A percentile compares a stretch with the other conserved stretches of the same genome.
phyloP scores from a whole-genome alignment of 805 yeast species.

The Suhomyces emberorum region DNA sequence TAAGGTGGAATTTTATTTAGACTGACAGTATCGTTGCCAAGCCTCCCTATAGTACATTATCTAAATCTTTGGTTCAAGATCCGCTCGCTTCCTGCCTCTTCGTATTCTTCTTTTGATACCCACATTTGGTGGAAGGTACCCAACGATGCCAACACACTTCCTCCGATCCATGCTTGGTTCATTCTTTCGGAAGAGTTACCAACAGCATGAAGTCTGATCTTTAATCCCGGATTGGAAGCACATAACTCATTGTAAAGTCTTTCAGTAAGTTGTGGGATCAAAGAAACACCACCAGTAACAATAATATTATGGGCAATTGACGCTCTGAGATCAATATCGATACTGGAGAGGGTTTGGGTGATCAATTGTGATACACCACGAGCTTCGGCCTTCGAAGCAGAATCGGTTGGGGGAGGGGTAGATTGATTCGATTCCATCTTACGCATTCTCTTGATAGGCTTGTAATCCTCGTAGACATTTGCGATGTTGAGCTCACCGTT shows the following conservation, averaged over 20 bases:
- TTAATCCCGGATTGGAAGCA: conserved; percentile 73
- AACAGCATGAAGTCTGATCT: conserved; percentile 76
- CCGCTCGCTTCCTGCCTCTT: conserved; percentile 83
- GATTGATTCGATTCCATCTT: conserved; percentile 38
- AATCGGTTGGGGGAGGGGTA: conserved; percentile 16
- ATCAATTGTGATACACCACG: conserved; percentile 61
- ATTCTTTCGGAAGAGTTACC: conserved; percentile 77
- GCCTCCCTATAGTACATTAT: no score
- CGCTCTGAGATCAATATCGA: conserved; percentile 81
- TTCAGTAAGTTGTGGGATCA: conserved; percentile 79
- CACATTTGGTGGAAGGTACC: conserved; percentile 95
- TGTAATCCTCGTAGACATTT: conserved; percentile 57
- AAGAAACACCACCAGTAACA: conserved; percentile 79
- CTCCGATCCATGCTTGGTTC: conserved; percentile 88
- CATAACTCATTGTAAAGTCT: conserved; percentile 69
- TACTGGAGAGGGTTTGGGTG: conserved; percentile 50
- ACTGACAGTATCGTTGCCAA: no score
- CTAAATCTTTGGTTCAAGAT: conserved; percentile 80
- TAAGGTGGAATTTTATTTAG: no score
- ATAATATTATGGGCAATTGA: conserved; percentile 86
- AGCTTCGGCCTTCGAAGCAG: conserved; percentile 14
- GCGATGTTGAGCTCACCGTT: conserved; percentile 53
- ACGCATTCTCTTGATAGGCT: conserved; percentile 64
- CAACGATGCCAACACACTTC: conserved; percentile 78
- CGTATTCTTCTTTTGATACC: conserved; percentile 85